Evolutionary conservation across 179 eudicot genomes (phyloP), one percentile per base, ranked within the genome.

Genomic region (Nepenthes alata): DNA sequence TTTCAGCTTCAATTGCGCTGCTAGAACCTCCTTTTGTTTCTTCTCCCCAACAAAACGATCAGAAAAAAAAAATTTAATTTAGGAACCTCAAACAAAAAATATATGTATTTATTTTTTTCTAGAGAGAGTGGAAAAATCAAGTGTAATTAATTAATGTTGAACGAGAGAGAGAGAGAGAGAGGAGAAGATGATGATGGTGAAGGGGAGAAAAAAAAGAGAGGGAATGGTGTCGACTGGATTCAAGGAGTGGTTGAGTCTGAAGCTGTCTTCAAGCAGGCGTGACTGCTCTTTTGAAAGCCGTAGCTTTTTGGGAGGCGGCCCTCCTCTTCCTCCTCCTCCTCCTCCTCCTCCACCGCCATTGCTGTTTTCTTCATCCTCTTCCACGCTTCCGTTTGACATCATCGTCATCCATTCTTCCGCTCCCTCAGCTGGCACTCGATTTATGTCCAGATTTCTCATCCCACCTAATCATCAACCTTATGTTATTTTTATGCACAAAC

Each of bases 241-340:
- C 47, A 77, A 66, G 74, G 85, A 72, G 58, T 64, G 79, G 47
- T 77, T 74, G 7, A 38, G 67, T 41, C 67, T 59, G 69, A 80
- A 80, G 67, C 73, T 72, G 36, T 80, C 77, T 70, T 80, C 85
- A 6, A 80, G 85, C 36, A 72, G 60, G 55, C 72, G 80, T 69
- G 81, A 80, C 53, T 80, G 85, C 50, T 80, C 77, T 41, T 75
- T 74, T 0, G 77, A 73, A 13, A 80, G 81, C 2, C 85, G 79
- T 6, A 80, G 85, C 60, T 80, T 80, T 72, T 77, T 80, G 4
- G 77, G 59, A 1, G 80, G 78, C 25, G 79, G 77, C 34, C 68
- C 51, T 11, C 12, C 13, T 9, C 16, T 2, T 2, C 34, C 57
- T 2, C 49, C 66, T 25, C 25, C 25, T 2, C 34, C 57, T 2